Evolutionary conservation across 345 rosid genomes (phyloP).

Genomic region (Schrenkiella parvula): DNA sequence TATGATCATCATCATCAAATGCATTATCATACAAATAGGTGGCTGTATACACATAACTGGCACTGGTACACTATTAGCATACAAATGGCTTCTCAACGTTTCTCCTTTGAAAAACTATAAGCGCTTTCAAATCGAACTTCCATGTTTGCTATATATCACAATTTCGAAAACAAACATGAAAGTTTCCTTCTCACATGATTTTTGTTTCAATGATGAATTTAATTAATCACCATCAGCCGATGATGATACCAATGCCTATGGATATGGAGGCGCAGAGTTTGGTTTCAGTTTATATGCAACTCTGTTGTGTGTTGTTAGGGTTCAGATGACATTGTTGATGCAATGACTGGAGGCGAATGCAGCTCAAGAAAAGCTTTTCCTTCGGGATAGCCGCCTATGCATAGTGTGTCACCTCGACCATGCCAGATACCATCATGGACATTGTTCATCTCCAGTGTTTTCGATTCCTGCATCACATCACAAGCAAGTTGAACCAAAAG

Average conservation of each 20-base stretch:
- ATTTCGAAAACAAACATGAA: constrained; percentile 20
- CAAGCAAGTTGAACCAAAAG: constrained; percentile 9
- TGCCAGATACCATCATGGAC: constrained; percentile 94
- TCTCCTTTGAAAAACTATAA: background rate
- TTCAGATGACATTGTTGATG: constrained; percentile 40
- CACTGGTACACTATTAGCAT: constrained; percentile 6
- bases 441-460: constrained; percentile 94
- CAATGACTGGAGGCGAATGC: constrained; percentile 39
- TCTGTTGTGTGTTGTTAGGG: constrained; percentile 19
- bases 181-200: background rate
- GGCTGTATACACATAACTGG: background rate
- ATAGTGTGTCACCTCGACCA: constrained; percentile 86
- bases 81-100: constrained; percentile 3
- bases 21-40: constrained; percentile 2
- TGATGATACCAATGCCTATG: background rate
- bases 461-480: constrained; percentile 55
- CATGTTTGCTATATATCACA: constrained; percentile 22
- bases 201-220: background rate
- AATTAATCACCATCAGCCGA: background rate
- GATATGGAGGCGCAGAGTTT: background rate
- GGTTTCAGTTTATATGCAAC: background rate
- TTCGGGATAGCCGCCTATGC: constrained; percentile 54
- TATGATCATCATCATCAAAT: background rate
- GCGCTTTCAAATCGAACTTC: background rate
- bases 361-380: constrained; percentile 51